Evolutionary conservation across 768 basidiomycete species (phyloP), one percentile per base, ranked within the genome.

Genomic region (Phylloporus rhodoxanthus): DNA sequence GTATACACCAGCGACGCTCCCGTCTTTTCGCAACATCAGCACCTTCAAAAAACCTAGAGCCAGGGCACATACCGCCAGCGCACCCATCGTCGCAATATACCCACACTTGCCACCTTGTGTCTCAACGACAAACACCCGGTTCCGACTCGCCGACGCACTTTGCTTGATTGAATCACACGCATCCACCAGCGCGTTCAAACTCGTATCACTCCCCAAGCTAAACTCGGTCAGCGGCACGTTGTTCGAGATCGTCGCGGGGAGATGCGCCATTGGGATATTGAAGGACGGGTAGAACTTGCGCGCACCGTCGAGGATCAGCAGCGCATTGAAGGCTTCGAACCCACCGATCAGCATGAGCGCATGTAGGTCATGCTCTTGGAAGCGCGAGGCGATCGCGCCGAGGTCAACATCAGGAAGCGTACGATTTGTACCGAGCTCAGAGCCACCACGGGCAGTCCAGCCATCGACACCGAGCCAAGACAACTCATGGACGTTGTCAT

Each of bases 81-180:
- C 96, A 45, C 96, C 96, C 78, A 98, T 80, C 1, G 93, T 85
- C 3, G 94, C 93, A 48, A 99, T 81, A 66, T 94, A 99, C 8
- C 96, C 96, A 64, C 91, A 96, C 64, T 87, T 85, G 8, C 95
- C 96, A 43, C 96, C 96, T 67, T 98, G 96, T 0, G 94, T 97
- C 70, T 99, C 95, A 15, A 99, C 91, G 1, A 98, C 88, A 64
- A 99, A 99, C 51, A 97, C 96, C 37, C 96, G 75, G 67, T 98
- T 93, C 54, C 96, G 70, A 63, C 92, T 96, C 5, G 96, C 95
- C 48, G 89, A 89, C 9, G 96, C 96, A 62, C 91, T 94, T 75
- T 99, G 96, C 72, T 94, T 96, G 72, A 99, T 97, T 36, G 94
- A 85, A 69, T 99, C 96, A 64, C 95, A 98, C 6, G 96, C 96